phyloP scores from a whole-genome alignment of 352 stramenopile species.

The Lagenidium giganteum region DNA sequence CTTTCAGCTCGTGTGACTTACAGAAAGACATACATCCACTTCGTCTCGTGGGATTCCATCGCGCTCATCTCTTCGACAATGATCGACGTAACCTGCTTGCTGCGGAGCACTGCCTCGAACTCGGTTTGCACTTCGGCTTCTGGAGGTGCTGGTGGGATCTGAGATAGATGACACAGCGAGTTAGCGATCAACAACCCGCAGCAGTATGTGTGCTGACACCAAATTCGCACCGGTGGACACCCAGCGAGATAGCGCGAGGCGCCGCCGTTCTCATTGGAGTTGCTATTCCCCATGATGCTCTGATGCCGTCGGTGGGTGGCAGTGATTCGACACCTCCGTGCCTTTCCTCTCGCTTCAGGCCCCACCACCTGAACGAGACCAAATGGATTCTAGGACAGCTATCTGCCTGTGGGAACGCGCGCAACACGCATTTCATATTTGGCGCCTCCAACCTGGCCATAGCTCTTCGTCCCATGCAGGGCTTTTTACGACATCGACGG shows the following conservation, averaged over 20 bases:
- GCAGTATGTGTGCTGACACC: not conserved
- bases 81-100: slow-evolving; percentile 16
- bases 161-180: too few species aligned
- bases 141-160: slow-evolving; percentile 47
- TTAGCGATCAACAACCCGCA: not conserved
- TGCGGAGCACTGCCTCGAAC: slow-evolving; percentile 43
- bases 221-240: slow-evolving; percentile 39
- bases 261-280: slow-evolving; percentile 24
- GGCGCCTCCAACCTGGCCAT: too few species aligned
- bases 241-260: slow-evolving; percentile 46
- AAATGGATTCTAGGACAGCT: too few species aligned
- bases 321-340: too few species aligned
- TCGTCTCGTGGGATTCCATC: slow-evolving; percentile 42
- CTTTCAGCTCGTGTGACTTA: too few species aligned
- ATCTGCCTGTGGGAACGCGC: too few species aligned
- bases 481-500: too few species aligned
- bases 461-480: too few species aligned
- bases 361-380: too few species aligned
- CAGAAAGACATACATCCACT: slow-evolving; percentile 74
- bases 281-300: slow-evolving; percentile 51
- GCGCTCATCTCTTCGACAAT: slow-evolving; percentile 34
- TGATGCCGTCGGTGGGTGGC: too few species aligned
- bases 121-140: slow-evolving; percentile 27
- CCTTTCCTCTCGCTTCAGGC: too few species aligned
- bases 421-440: too few species aligned